phyloP scores from a whole-genome alignment of 2,329 filamentous ascomycete species.

The Hymenoscyphus repandus region DNA sequence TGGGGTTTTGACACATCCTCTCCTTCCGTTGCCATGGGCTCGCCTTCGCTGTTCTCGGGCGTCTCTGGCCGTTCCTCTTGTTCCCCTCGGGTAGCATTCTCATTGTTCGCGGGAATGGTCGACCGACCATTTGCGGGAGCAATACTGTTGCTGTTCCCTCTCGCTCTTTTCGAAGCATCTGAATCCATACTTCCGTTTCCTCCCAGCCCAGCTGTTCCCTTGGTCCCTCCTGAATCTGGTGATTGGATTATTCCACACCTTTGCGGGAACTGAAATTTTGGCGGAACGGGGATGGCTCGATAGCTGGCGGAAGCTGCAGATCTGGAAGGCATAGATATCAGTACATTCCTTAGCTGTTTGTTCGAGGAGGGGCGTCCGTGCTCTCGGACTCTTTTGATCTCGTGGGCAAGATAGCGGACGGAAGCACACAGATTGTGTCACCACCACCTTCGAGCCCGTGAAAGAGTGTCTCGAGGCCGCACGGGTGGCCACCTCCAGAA shows the following conservation, averaged over 20 bases:
- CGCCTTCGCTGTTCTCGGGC: constrained; percentile 4
- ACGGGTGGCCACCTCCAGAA: constrained; percentile 15
- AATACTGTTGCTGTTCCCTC: constrained; percentile 25
- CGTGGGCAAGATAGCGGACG: constrained; percentile 19
- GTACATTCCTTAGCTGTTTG: constrained; percentile 6
- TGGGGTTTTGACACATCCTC: constrained; percentile 16
- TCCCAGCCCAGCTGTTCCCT: constrained; percentile 23
- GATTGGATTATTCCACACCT: constrained; percentile 7
- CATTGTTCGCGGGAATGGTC: constrained; percentile 15
- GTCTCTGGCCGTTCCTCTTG: constrained; percentile 1
- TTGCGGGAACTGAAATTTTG: background rate
- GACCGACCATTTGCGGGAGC: constrained; percentile 23
- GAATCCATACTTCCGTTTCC: constrained; percentile 23
- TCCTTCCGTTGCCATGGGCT: constrained; percentile 11
- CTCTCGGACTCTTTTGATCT: constrained; percentile 16
- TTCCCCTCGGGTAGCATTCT: constrained; percentile 7
- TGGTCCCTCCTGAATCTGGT: constrained; percentile 5
- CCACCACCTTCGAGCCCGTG: constrained; percentile 19
- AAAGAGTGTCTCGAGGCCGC: constrained; percentile 23
- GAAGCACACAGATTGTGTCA: constrained; percentile 17
- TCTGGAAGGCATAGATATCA: constrained; percentile 21
- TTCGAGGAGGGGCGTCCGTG: constrained; percentile 17
- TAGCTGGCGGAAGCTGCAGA: constrained; percentile 7
- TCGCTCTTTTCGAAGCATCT: constrained; percentile 22
- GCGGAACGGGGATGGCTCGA: background rate